Evolutionary conservation across 148 eudicot species (phyloP), one percentile per base, ranked within the genome.

Genomic region (Persicaria maculosa): DNA sequence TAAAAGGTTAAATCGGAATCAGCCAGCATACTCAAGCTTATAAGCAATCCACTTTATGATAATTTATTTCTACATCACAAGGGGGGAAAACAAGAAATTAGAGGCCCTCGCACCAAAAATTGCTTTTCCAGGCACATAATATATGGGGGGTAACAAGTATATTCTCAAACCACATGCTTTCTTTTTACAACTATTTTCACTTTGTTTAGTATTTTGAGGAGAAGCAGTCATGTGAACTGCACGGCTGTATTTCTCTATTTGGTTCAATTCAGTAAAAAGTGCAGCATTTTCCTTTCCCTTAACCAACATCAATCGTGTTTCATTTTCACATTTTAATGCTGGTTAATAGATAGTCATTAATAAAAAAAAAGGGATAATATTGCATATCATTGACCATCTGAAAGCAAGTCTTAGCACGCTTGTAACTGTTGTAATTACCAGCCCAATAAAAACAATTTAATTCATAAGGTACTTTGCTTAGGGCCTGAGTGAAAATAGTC

Each of bases 291-390:
- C 40, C 2, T 31, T 31, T 31, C 40, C 40, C 40, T 31, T 31
- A 31, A 31, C 40, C 40, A 31, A 31, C 40, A 31, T 31, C 40
- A 31, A 31, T 31, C 40, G 40, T 31, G 40, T 31, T 58, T 22
- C 36, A 58, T 19, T 20, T 58, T 19, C 8, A 6, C 31, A 58
- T 58, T 20, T 58, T 20, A 19, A 19, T 22, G 64, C 36, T 58
- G 64, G 64, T 20, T 58, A 22, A 58, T 58, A 58, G 64, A 58
- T 58, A 58, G 64, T 58, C 64, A 58, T 58, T 36, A 58, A 8
- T 58, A 7, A 58, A 58, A 8, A 19, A 7, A 58, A 10, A 57
- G 31, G 25, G 62, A 19, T 57, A 22, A 17, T 57, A 57, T 17
- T 57, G 31, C 25, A 57, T 57, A 10, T 17, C 31, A 17, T 57